A percentile compares a stretch with the other conserved stretches of the same genome.
These are phyloP conservation scores for Austroboletus novae-zelandiae DNA, from an alignment of 1,284 basidiomycete genomes.

Conservation along the genomic window DNA sequence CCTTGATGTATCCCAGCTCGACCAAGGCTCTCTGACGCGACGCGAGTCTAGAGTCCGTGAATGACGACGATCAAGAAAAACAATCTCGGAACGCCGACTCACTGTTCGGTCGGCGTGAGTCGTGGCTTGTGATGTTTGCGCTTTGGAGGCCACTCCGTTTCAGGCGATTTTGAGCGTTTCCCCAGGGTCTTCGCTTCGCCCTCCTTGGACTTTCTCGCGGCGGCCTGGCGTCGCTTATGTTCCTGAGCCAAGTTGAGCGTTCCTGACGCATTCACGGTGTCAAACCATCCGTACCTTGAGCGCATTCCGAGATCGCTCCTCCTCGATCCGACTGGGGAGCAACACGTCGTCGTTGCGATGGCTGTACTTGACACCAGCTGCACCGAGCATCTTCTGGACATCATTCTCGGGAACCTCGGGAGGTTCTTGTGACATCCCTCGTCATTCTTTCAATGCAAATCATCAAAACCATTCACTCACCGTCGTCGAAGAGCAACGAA, in stretches of 20 bases:
- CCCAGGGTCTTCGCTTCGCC: slow-evolving; percentile 9
- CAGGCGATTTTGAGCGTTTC: slow-evolving; percentile 29
- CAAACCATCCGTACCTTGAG: slow-evolving; percentile 43
- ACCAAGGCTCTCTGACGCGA: slow-evolving; percentile 58
- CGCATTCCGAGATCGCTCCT: slow-evolving; percentile 52
- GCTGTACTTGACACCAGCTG: slow-evolving; percentile 62
- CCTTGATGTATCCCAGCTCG: slow-evolving; percentile 54
- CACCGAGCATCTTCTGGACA: slow-evolving; percentile 56
- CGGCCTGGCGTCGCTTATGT: slow-evolving; percentile 30
- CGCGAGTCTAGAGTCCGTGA: slow-evolving; percentile 38
- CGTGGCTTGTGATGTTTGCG: slow-evolving; percentile 55
- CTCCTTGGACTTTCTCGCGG: slow-evolving; percentile 26
- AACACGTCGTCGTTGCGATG: slow-evolving; percentile 73
- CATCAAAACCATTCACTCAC: slow-evolving; percentile 32
- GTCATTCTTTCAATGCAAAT: neutral
- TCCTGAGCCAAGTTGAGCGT: slow-evolving; percentile 20
- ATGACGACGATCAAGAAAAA: slow-evolving; percentile 5
- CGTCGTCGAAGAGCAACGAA: slow-evolving; percentile 67
- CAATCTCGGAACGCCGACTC: slow-evolving; percentile 24
- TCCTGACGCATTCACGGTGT: neutral
- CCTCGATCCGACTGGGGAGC: slow-evolving; percentile 64
- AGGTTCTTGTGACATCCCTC: slow-evolving; percentile 27
- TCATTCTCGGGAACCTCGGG: slow-evolving; percentile 35
- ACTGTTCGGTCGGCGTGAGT: slow-evolving; percentile 51
- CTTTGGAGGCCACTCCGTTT: slow-evolving; percentile 61